phyloP scores from a whole-genome alignment of 129 eudicot species.

The Rutidosis leptorrhynchoides region DNA sequence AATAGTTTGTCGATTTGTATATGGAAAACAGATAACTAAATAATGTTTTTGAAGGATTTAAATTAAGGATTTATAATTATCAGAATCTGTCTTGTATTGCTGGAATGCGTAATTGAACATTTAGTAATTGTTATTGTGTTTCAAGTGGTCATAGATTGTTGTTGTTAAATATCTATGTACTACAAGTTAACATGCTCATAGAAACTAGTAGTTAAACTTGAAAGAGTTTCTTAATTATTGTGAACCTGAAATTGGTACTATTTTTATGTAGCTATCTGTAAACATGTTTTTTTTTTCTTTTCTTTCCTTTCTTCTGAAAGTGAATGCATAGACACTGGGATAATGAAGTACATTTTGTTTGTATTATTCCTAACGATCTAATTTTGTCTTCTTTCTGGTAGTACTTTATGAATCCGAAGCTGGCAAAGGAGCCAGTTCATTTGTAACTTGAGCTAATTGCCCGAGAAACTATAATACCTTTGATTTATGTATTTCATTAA shows the following conservation, averaged over 20 bases:
- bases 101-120: background rate
- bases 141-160: background rate
- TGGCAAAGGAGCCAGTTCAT: slow-evolving; percentile 78
- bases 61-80: too few relatives aligned
- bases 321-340: too few relatives aligned
- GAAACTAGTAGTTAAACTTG: background rate
- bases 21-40: background rate
- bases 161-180: background rate
- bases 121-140: background rate
- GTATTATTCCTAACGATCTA: slow-evolving; percentile 10
- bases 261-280: background rate
- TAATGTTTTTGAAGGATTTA: background rate
- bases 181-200: background rate
- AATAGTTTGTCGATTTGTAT: background rate
- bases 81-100: too few relatives aligned
- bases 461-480: slow-evolving; percentile 54
- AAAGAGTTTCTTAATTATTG: background rate
- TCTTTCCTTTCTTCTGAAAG: too few relatives aligned
- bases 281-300: too few relatives aligned
- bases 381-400: slow-evolving; percentile 28
- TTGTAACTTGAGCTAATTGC: slow-evolving; percentile 55
- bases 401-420: slow-evolving; percentile 76
- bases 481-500: slow-evolving; percentile 52
- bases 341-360: too few relatives aligned
- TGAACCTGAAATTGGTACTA: background rate